Conservation (phyloP, 352 stramenopile genomes). For the Globisporangium cylindrosporum region DNA sequence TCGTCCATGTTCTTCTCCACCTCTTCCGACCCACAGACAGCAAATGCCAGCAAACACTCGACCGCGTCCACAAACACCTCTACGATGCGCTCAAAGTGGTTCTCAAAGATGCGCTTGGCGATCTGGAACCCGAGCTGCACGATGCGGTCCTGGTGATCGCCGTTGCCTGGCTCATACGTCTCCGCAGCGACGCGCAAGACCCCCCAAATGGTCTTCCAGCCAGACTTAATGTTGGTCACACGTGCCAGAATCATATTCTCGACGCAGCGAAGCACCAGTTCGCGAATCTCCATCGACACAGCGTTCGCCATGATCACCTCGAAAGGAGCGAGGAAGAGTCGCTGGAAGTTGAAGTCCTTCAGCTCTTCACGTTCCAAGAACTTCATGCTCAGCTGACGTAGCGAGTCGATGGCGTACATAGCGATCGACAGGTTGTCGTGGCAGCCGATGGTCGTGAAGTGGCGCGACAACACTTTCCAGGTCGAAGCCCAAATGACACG, state of each 20-base stretch:
- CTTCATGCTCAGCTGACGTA: conserved; percentile 99
- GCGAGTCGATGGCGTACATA: conserved; percentile 99
- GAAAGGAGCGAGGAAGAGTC: conserved; percentile 98
- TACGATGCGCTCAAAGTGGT: conserved; percentile 69
- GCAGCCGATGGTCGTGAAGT: conserved; percentile 97
- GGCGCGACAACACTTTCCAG: conserved; percentile 95
- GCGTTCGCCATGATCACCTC: conserved; percentile 91
- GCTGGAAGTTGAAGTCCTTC: conserved; percentile 99
- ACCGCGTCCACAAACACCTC: conserved; percentile 82
- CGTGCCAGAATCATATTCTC: conserved; percentile 91
- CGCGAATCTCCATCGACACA: conserved; percentile 78
- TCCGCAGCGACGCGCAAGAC: conserved; percentile 88
- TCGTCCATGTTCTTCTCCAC: conserved; percentile 49
- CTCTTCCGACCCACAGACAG: conserved; percentile 69
- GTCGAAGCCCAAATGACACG: conserved; percentile 98
- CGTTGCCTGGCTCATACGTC: conserved; percentile 63
- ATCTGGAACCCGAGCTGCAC: conserved; percentile 85
- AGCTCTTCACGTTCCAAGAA: conserved; percentile 99
- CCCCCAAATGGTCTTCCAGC: conserved; percentile 94
- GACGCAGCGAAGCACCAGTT: conserved; percentile 90
- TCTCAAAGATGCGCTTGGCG: conserved; percentile 79
- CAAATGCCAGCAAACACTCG: conserved; percentile 78
- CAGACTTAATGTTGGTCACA: conserved; percentile 86
- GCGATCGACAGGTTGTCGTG: conserved; percentile 96
- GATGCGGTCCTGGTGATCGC: conserved; percentile 68